Percentiles rank a stretch among this genome's conserved stretches.
These are phyloP conservation scores for Phyllosticta paracitricarpa DNA, from an alignment of 2,329 filamentous ascomycete genomes.

Conservation along the genomic window DNA sequence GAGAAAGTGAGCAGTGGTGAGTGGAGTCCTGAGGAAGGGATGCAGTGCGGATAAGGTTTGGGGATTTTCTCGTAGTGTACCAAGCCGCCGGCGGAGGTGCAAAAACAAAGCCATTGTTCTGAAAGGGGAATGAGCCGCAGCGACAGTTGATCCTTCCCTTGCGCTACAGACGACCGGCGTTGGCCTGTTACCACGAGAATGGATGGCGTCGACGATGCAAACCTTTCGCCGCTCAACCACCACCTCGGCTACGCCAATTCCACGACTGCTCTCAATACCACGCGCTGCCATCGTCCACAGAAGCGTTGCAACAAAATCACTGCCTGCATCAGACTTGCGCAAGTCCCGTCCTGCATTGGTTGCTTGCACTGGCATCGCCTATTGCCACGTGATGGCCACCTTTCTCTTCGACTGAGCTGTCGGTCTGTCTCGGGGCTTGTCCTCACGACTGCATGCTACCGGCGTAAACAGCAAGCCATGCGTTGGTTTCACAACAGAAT, in stretches of 20 bases:
- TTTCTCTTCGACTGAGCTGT: not conserved
- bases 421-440: not conserved
- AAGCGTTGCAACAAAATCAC: not conserved
- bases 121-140: not conserved
- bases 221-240: not conserved
- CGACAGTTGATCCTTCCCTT: not conserved
- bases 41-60: slow-evolving; percentile 9
- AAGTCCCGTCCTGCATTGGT: not conserved
- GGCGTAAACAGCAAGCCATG: not conserved
- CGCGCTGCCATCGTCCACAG: not conserved
- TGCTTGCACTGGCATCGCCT: not conserved
- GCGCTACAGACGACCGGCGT: not conserved
- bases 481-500: not conserved
- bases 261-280: no score
- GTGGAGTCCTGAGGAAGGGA: not conserved
- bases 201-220: not conserved
- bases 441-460: not conserved
- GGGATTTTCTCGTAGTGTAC: slow-evolving; percentile 4
- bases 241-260: not conserved
- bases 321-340: not conserved
- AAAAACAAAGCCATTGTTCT: not conserved
- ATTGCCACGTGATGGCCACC: not conserved
- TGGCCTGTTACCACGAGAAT: not conserved
- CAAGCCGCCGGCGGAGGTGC: not conserved
- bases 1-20: not conserved